Evolutionary conservation across 2,329 filamentous ascomycete genomes (phyloP).

Genomic region (Paracamarosporium sp.): DNA sequence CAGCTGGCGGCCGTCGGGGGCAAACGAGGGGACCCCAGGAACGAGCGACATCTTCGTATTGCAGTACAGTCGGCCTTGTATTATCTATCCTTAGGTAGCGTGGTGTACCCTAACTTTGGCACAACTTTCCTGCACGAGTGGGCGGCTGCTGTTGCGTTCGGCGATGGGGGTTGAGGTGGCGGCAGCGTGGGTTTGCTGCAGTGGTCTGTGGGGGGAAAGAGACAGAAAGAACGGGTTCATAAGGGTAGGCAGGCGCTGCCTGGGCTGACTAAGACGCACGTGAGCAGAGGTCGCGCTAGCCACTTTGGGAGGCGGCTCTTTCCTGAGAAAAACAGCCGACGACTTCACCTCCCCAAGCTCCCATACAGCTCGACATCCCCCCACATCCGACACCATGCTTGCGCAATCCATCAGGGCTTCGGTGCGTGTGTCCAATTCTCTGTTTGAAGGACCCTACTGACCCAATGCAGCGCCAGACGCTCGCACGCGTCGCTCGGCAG

Average conservation of each 20-base stretch:
- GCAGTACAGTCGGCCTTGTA: neutral
- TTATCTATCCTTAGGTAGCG: neutral
- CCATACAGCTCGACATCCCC: conserved; percentile 41
- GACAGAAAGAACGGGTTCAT: conserved; percentile 1
- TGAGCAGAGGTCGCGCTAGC: conserved; percentile 20
- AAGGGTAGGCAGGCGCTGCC: conserved; percentile 5
- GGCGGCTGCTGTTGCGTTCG: conserved; percentile 9
- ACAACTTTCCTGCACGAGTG: conserved; percentile 13
- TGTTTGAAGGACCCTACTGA: conserved; percentile 30
- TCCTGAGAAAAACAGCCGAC: conserved; percentile 27
- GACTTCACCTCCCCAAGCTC: conserved; percentile 30
- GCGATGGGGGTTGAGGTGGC: conserved; percentile 12
- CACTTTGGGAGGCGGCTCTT: conserved; percentile 27
- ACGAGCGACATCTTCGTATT: conserved; percentile 28
- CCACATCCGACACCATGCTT: conserved; percentile 58
- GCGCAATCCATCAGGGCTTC: conserved; percentile 68
- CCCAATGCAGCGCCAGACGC: conserved; percentile 62
- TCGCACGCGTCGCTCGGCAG: conserved; percentile 66
- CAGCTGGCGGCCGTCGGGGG: conserved; percentile 45
- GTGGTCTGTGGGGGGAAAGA: conserved; percentile 17
- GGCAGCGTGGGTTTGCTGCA: conserved; percentile 18
- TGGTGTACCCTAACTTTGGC: neutral
- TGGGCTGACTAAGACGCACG: conserved; percentile 3
- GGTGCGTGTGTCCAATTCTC: conserved; percentile 50
- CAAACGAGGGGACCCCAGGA: conserved; percentile 17